Percentiles rank a stretch among this genome's conserved stretches.
These are phyloP conservation scores for Pouteria glomerata DNA, from an alignment of 148 eudicot species.

Conservation along the genomic window DNA sequence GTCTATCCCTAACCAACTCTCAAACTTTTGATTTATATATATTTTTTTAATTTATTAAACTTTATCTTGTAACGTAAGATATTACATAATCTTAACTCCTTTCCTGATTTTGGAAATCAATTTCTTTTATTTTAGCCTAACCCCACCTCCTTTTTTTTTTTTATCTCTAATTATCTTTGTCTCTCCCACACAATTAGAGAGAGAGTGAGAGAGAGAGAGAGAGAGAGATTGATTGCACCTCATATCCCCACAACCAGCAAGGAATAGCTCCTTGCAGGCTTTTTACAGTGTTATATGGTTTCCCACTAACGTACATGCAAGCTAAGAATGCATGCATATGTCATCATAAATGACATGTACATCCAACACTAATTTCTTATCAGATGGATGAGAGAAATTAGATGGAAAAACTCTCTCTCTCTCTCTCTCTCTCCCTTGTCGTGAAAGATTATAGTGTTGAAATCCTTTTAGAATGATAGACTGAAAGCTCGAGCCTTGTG, in stretches of 20 bases:
- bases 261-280: slow-evolving; percentile 1
- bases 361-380: background rate
- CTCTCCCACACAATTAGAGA: too few species aligned
- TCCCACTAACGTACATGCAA: background rate
- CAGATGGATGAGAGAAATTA: background rate
- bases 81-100: too few species aligned
- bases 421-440: background rate
- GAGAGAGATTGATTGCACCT: too few species aligned
- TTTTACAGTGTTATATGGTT: slow-evolving; percentile 1
- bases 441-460: background rate
- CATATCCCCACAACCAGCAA: background rate
- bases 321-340: background rate
- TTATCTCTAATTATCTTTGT: too few species aligned
- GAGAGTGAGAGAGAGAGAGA: too few species aligned
- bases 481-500: background rate
- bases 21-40: too few species aligned
- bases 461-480: background rate
- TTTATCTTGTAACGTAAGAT: too few species aligned
- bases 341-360: background rate
- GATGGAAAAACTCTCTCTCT: background rate
- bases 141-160: too few species aligned
- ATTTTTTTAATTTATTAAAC: too few species aligned
- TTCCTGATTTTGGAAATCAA: too few species aligned
- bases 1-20: too few species aligned
- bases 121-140: too few species aligned